phyloP scores from a whole-genome alignment of 257 asterid species.

The Jasminum sambac region DNA sequence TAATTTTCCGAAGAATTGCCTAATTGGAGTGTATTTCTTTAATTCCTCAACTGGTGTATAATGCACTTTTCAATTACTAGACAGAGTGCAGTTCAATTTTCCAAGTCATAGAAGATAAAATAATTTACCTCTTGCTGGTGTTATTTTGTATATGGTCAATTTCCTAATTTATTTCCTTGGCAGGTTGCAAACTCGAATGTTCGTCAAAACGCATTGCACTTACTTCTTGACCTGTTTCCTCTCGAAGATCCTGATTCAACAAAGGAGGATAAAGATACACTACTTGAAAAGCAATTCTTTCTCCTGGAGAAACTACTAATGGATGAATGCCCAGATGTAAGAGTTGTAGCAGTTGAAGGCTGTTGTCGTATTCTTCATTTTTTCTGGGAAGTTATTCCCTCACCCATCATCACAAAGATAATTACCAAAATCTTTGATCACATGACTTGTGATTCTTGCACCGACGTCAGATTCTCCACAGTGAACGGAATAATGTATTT shows the following conservation, averaged over 20 bases:
- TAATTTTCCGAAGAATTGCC: background rate
- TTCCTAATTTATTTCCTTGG: constrained; percentile 17
- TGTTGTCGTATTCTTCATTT: constrained; percentile 77
- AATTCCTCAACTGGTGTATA: constrained; percentile 1
- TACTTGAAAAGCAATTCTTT: constrained; percentile 78
- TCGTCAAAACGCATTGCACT: constrained; percentile 85
- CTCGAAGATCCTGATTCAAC: constrained; percentile 92
- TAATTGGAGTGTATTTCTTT: constrained; percentile 1
- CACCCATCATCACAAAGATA: constrained; percentile 70
- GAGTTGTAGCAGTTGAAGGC: constrained; percentile 97
- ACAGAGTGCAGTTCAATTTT: background rate
- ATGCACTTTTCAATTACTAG: background rate
- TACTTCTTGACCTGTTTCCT: constrained; percentile 86
- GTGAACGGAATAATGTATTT: constrained; percentile 76
- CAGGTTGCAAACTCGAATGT: constrained; percentile 97
- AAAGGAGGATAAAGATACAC: constrained; percentile 77
- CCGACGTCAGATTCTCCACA: constrained; percentile 90
- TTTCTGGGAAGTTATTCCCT: constrained; percentile 96
- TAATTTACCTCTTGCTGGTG: background rate
- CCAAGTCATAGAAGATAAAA: background rate
- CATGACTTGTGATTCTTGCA: constrained; percentile 68
- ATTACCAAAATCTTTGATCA: constrained; percentile 65
- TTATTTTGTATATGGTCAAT: background rate
- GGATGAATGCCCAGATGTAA: constrained; percentile 89
- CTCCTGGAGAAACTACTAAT: constrained; percentile 74